Percentiles rank a stretch among this genome's conserved stretches.
These are phyloP conservation scores for Endothia cerciana DNA, from an alignment of 2,329 filamentous ascomycete genomes.

Conservation along the genomic window DNA sequence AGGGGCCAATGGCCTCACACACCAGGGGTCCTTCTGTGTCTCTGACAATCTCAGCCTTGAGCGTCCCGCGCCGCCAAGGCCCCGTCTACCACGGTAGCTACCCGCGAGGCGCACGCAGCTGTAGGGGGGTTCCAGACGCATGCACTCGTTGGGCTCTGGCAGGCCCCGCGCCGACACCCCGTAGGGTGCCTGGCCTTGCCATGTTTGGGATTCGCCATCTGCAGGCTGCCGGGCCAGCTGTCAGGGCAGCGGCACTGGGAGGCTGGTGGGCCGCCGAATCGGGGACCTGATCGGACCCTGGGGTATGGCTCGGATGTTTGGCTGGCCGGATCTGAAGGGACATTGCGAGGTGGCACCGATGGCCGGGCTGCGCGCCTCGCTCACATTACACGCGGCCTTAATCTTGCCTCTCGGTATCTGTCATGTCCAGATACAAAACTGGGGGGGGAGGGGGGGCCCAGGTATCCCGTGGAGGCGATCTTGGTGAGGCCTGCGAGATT, in stretches of 20 bases:
- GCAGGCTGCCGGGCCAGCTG: conserved; percentile 13
- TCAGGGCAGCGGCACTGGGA: neutral
- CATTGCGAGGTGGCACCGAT: neutral
- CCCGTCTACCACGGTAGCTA: conserved; percentile 9
- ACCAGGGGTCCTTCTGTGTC: neutral
- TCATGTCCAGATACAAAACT: neutral
- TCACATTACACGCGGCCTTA: neutral
- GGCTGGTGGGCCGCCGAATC: neutral
- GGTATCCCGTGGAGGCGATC: neutral
- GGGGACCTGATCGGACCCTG: neutral
- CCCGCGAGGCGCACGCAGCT: conserved; percentile 13
- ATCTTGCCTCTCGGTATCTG: neutral
- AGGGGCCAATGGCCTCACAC: neutral
- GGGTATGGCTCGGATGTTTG: neutral
- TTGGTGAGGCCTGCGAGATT: neutral
- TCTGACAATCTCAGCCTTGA: neutral
- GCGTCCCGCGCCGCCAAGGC: conserved; percentile 1
- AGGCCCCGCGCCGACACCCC: neutral
- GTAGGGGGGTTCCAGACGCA: conserved; percentile 7
- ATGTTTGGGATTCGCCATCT: neutral
- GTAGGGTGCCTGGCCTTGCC: neutral
- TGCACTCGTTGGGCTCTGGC: neutral
- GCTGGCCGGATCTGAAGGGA: neutral
- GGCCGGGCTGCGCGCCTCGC: neutral
- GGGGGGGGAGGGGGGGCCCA: neutral